Percentiles rank a stretch among this genome's conserved stretches.
Evolutionary conservation across 2,329 filamentous ascomycete genomes (phyloP).

Genomic region (Pseudogymnoascus sp.): DNA sequence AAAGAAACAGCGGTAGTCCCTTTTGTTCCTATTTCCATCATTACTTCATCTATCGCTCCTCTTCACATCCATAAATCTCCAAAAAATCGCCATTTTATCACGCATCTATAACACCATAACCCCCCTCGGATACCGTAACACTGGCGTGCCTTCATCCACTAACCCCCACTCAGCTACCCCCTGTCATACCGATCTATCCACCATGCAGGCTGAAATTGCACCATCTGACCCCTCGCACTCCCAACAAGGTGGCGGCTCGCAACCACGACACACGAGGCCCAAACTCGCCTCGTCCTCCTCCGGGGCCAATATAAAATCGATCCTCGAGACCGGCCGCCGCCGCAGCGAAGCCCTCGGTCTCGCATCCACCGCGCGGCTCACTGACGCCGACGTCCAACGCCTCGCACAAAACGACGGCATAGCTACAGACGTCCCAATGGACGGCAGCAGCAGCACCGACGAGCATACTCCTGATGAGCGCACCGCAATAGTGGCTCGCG

Average conservation of each 20-base stretch:
- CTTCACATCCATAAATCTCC: neutral
- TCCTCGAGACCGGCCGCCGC: conserved; percentile 8
- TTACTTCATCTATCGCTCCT: neutral
- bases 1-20: neutral
- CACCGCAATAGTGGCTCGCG: conserved; percentile 30
- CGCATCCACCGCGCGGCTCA: neutral
- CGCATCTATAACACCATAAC: neutral
- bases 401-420: neutral
- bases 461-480: conserved; percentile 18
- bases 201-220: neutral
- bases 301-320: neutral
- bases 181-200: neutral
- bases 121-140: neutral
- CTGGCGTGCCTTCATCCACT: neutral
- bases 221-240: neutral
- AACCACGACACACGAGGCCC: neutral
- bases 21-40: neutral
- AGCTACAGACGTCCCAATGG: neutral
- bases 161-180: neutral
- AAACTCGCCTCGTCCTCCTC: neutral
- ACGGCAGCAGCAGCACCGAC: neutral
- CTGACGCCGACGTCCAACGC: neutral
- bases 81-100: neutral
- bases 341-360: neutral
- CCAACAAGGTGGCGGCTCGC: neutral